Evolutionary conservation across 2,329 filamentous ascomycete species (phyloP).

Genomic region (Pyrenochaeta sp.): DNA sequence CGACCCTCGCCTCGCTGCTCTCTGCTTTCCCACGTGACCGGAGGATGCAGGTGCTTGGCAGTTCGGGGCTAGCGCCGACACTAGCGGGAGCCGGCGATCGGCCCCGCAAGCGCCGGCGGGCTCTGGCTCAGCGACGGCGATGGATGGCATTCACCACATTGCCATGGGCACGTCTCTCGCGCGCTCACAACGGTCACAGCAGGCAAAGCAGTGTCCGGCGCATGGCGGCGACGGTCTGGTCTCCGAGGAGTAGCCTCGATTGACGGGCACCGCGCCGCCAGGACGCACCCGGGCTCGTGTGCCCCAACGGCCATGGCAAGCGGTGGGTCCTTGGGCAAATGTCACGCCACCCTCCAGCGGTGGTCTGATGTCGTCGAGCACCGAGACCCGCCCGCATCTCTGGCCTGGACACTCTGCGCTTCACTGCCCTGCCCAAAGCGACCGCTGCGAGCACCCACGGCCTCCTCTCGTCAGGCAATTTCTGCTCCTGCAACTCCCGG

Average conservation of each 20-base stretch:
- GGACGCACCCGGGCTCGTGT: conserved; percentile 12
- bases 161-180: neutral
- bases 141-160: conserved; percentile 5
- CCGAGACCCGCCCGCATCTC: conserved; percentile 6
- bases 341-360: conserved; percentile 42
- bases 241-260: conserved; percentile 2
- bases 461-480: conserved; percentile 15
- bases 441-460: conserved; percentile 13
- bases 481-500: conserved; percentile 20
- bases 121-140: too few relatives aligned
- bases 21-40: too few relatives aligned
- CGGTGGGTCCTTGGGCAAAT: conserved; percentile 22
- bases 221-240: too few relatives aligned
- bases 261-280: conserved; percentile 5
- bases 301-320: conserved; percentile 15
- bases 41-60: too few relatives aligned
- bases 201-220: too few relatives aligned
- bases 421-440: conserved; percentile 11
- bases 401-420: conserved; percentile 5
- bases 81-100: too few relatives aligned
- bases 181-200: conserved; percentile 1
- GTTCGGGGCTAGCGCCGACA: too few relatives aligned
- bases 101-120: too few relatives aligned
- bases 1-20: too few relatives aligned
- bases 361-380: conserved; percentile 46